Base-by-base conservation (phyloP, 1,284 basidiomycete genomes). In the Hemileia vastatrix region DNA sequence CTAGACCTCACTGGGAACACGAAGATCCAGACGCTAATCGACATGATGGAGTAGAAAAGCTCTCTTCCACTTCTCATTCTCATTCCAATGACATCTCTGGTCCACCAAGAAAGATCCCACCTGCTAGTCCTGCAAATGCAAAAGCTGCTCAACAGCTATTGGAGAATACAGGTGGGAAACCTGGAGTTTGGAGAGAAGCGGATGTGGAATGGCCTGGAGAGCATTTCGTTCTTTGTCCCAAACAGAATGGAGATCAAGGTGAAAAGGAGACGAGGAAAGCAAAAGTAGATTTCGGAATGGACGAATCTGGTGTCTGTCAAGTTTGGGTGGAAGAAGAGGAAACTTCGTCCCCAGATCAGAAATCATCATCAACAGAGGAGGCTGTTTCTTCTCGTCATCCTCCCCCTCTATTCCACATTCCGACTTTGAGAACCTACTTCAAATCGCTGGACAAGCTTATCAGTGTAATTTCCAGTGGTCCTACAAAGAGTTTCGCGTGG, bases 1-100 rank as follows among this genome's bases (percentile, higher is more conserved):
- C 73, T 19, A 67, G 73, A 19, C 73, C 73, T 2, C 73, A 75
- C 65, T 75, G 73, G n/a, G n/a, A n/a, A n/a, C n/a, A n/a, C n/a
- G n/a, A n/a, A n/a, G n/a, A n/a, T n/a, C n/a, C n/a, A n/a, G 73
- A 1, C 71, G 72, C 1, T 64, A 67, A 9, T 72, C 72, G 21
- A 71, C 72, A 15, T 74, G 27, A 27, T 27, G 27, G 27, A 27
- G 27, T 27, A 27, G 27, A 27, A 27, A 27, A 27, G 27, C 27
- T 27, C 27, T 75, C 53, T 70, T 75, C 40, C 65, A 40, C 36
- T 9, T 40, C 36, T 15, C 36, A 9, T 40, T 15, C 36, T 11
- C 8, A 40, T 15, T 15, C 36, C 36, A 40, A 40, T 15, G 36
- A 40, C 36, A 15, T n/a, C n/a, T n/a, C n/a, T n/a, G n/a, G n/a